Base-by-base conservation (phyloP, 306 rosid species). In the Lathyrus aphaca region DNA sequence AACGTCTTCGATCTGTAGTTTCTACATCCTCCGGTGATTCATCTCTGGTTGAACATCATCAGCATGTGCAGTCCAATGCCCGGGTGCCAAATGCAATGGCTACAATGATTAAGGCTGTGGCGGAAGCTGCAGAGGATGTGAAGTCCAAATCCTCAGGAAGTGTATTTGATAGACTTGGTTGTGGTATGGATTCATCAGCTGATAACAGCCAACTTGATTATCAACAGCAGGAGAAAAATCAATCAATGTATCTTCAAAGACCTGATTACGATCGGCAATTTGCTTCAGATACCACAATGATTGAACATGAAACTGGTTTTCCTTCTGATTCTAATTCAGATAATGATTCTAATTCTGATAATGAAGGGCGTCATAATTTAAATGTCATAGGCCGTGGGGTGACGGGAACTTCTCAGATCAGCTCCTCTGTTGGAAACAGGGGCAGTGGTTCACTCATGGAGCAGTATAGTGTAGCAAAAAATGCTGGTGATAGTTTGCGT, bases 1-100 rank as follows among this genome's bases (percentile, higher is more conserved):
- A 92, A 81, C 98, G 98, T 55, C 96, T 92, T 53, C 96, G 96
- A 64, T 92, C 98, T 27, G 96, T 90, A 45, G 96, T 92, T 73
- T 88, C 98, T 58, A 82, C 86, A n/a, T 68, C 90, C 45, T 50
- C 79, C 23, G 83, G 72, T 50, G 91, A 82, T 65, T 78, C 90
- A n/a, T 57, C 88, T 45, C 38, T 75, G 40, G 81, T 79, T 56
- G 88, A 81, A 78, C 89, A 66, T 78, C 84, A 88, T 45, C 86
- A 71, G 57, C 69, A 79, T 43, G 57, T 77, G 53, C 89, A 81
- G 68, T 80, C 86, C 57, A 75, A 82, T 58, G 82, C 91, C 17
- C 81, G 87, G 82, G 81, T 85, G 77, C 74, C 85, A 61, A 88
- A 86, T 83, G 87, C 92, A 65, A 87, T 91, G 97, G 85, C 95